Percentiles rank a stretch among this genome's conserved stretches.
These are phyloP conservation scores for Lentinula sp. DNA, from an alignment of 768 basidiomycete species.

Conservation along the genomic window DNA sequence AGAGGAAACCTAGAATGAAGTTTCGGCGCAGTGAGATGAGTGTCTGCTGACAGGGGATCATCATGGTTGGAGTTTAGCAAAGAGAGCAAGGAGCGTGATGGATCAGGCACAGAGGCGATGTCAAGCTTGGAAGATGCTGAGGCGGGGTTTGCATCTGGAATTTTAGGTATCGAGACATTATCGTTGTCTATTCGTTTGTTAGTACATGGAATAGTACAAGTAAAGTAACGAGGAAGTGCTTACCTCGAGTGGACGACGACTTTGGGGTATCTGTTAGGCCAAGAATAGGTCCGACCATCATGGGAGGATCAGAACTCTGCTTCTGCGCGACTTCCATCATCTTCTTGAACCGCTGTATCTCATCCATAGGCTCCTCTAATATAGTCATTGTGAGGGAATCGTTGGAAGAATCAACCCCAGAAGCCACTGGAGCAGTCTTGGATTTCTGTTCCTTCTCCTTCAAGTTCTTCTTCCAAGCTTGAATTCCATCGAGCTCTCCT, in stretches of 20 bases:
- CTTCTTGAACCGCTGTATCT: slow-evolving; percentile 79
- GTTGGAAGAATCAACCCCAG: slow-evolving; percentile 11
- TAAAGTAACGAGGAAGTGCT: neutral
- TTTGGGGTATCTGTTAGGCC: slow-evolving; percentile 3
- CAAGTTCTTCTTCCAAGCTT: slow-evolving; percentile 82
- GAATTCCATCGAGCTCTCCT: slow-evolving; percentile 77
- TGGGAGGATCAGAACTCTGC: slow-evolving; percentile 15
- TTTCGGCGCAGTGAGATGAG: neutral
- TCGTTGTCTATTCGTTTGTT: neutral
- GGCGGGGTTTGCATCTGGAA: neutral
- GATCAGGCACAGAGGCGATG: neutral
- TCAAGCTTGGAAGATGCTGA: neutral
- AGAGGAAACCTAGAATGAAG: slow-evolving; percentile 13
- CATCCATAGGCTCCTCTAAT: slow-evolving; percentile 48
- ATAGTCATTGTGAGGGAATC: slow-evolving; percentile 1
- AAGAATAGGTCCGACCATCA: slow-evolving; percentile 15
- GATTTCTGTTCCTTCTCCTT: slow-evolving; percentile 68
- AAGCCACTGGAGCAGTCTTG: slow-evolving; percentile 23
- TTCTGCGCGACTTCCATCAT: slow-evolving; percentile 77
- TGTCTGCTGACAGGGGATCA: neutral
- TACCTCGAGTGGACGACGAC: neutral
- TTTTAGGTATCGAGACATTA: neutral
- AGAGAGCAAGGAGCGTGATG: slow-evolving; percentile 4
- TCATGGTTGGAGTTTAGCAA: neutral
- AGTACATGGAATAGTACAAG: neutral